A percentile compares a stretch with the other conserved stretches of the same genome.
Evolutionary conservation across 345 rosid genomes (phyloP).

Genomic region (Pistacia vera): DNA sequence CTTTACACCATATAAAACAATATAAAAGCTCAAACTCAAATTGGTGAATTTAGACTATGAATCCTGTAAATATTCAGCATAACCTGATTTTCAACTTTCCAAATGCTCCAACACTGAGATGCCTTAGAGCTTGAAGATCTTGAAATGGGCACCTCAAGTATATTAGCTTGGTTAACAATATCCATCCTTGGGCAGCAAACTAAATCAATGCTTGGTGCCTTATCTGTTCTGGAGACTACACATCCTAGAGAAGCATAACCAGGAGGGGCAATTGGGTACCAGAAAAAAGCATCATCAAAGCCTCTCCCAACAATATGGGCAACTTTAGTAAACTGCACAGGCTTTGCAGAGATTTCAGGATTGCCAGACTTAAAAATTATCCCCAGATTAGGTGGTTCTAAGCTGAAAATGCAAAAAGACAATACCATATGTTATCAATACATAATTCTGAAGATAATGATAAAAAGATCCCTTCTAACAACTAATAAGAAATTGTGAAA

Average conservation of each 20-base stretch:
- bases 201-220: conserved; percentile 60
- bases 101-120: conserved; percentile 92
- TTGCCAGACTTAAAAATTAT: conserved; percentile 74
- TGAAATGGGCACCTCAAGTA: conserved; percentile 71
- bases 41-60: conserved; percentile 9
- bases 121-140: conserved; percentile 79
- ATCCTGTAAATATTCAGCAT: conserved; percentile 16
- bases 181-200: conserved; percentile 95
- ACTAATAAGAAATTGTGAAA: conserved; percentile 11
- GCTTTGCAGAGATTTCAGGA: conserved; percentile 83
- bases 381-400: conserved; percentile 93
- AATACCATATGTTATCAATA: conserved; percentile 21
- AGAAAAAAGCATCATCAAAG: conserved; percentile 83
- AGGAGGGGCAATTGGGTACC: conserved; percentile 97
- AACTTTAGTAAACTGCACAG: conserved; percentile 84
- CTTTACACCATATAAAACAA: conserved; percentile 12
- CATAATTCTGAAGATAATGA: conserved; percentile 18
- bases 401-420: conserved; percentile 49
- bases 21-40: not conserved
- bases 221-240: conserved; percentile 75
- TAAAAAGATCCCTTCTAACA: not conserved
- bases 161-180: conserved; percentile 84
- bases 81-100: conserved; percentile 99
- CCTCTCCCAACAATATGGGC: conserved; percentile 89
- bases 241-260: conserved; percentile 96